Percentiles rank a stretch among this genome's conserved stretches.
These are phyloP conservation scores for Favolaschia claudopus DNA, from an alignment of 768 basidiomycete species.

Conservation along the genomic window DNA sequence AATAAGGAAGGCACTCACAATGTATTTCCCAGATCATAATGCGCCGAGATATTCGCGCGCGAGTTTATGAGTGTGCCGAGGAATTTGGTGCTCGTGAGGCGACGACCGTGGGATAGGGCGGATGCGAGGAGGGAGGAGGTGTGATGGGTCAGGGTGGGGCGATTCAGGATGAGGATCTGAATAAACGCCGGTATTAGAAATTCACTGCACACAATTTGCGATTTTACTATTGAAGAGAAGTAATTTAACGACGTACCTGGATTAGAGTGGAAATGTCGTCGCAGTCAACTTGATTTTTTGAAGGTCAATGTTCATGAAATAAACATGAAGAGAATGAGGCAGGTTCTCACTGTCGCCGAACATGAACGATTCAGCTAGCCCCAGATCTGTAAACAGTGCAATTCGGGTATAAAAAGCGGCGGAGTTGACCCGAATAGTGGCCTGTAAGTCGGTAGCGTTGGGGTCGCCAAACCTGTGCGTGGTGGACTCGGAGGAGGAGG, in stretches of 20 bases:
- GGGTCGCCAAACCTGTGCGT: slow-evolving; percentile 4
- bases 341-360: slow-evolving; percentile 22
- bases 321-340: neutral
- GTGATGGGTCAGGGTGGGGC: neutral
- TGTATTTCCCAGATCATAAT: slow-evolving; percentile 62
- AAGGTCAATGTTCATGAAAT: neutral
- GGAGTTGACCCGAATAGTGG: slow-evolving; percentile 17
- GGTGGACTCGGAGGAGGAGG: neutral
- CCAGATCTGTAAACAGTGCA: slow-evolving; percentile 25
- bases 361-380: slow-evolving; percentile 25
- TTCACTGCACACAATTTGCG: neutral
- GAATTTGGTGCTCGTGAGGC: slow-evolving; percentile 39
- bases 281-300: slow-evolving; percentile 24
- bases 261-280: slow-evolving; percentile 25
- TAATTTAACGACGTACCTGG: slow-evolving; percentile 6
- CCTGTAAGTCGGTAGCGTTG: slow-evolving; percentile 1
- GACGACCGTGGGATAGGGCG: slow-evolving; percentile 15
- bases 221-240: too few relatives aligned
- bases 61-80: slow-evolving; percentile 55
- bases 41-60: slow-evolving; percentile 58
- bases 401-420: slow-evolving; percentile 24
- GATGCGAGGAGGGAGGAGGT: slow-evolving; percentile 20
- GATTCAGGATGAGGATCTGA: slow-evolving; percentile 26
- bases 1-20: slow-evolving; percentile 45
- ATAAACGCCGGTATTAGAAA: neutral